These are phyloP conservation scores for Apiospora hydei DNA, from an alignment of 2,329 filamentous ascomycete genomes.

Conservation along the genomic window DNA sequence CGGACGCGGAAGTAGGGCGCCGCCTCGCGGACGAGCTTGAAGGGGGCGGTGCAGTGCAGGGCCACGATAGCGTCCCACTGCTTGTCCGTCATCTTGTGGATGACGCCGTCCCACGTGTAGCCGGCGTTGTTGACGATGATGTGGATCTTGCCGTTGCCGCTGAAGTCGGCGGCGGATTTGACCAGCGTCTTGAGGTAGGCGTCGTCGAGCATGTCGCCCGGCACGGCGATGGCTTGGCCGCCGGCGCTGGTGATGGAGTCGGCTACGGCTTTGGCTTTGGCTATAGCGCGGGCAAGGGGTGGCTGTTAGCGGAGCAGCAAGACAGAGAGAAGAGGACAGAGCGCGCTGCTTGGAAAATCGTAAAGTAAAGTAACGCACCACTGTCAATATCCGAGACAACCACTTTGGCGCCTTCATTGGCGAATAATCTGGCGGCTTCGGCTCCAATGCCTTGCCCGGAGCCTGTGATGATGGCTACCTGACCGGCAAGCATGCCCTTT, in stretches of 20 bases:
- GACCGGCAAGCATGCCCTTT: slow-evolving; percentile 77
- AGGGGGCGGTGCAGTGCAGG: slow-evolving; percentile 84
- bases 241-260: slow-evolving; percentile 72
- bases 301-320: not conserved
- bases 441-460: slow-evolving; percentile 88
- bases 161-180: slow-evolving; percentile 78
- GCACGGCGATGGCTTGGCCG: slow-evolving; percentile 74
- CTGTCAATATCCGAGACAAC: slow-evolving; percentile 84
- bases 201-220: slow-evolving; percentile 78
- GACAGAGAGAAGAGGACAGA: not conserved
- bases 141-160: slow-evolving; percentile 86
- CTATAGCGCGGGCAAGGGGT: slow-evolving; percentile 46
- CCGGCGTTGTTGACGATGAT: slow-evolving; percentile 92
- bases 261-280: slow-evolving; percentile 73
- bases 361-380: slow-evolving; percentile 52
- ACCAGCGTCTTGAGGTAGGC: slow-evolving; percentile 77
- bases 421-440: slow-evolving; percentile 81
- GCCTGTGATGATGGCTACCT: slow-evolving; percentile 88
- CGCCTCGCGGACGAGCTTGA: slow-evolving; percentile 80
- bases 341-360: not conserved
- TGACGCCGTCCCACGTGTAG: slow-evolving; percentile 92
- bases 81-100: slow-evolving; percentile 91
- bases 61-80: slow-evolving; percentile 90
- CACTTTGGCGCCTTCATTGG: slow-evolving; percentile 87
- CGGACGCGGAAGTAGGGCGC: slow-evolving; percentile 88